Evolutionary conservation across 2,329 filamentous ascomycete species (phyloP), one percentile per base, ranked within the genome.

Genomic region (Penicillium sp.): DNA sequence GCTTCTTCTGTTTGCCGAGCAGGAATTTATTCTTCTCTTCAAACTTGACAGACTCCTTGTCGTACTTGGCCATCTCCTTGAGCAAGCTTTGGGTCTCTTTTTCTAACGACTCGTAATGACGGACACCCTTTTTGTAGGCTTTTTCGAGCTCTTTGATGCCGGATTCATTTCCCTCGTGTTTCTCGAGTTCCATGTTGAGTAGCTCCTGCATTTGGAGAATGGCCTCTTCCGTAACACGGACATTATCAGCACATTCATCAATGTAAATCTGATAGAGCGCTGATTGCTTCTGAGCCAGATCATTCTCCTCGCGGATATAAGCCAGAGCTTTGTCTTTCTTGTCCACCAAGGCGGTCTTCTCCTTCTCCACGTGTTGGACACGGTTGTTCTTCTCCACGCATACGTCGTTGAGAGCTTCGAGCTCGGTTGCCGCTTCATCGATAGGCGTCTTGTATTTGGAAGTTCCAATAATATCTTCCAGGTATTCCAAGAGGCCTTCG

Each of bases 401-500:
- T 2, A 96, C 85, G 67, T 99, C 94, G 70, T 99, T 99, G 53
- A 97, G 82, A 1, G 86, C 87, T 74, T 99, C 94, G 0, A 96
- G 90, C 73, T 97, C 90, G 1, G 88, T 78, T 0, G 92, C 93
- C 0, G 92, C 88, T 76, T 99, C 94, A 66, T 99, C 94, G 61
- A 99, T 99, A 0, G 94, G 93, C 0, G 89, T 85, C 77, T 99
- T 99, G 79, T 99, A 99, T 72, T 96, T 97, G 6, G 94, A 97
- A 0, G 94, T 99, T 60, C 95, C 94, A 66, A 99, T 97, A 59
- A 99, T 99, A 69, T 99, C 94, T 73, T 99, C 94, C 0, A 99
- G 84, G 62, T 99, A 99, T 73, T 99, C 94, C 18, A 99, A 81
- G 4, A 99, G 83, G 13, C 94, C 94, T 68, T 99, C 94, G 59